phyloP scores from a whole-genome alignment of 2,329 filamentous ascomycete species.

The Cladophialophora bantiana region DNA sequence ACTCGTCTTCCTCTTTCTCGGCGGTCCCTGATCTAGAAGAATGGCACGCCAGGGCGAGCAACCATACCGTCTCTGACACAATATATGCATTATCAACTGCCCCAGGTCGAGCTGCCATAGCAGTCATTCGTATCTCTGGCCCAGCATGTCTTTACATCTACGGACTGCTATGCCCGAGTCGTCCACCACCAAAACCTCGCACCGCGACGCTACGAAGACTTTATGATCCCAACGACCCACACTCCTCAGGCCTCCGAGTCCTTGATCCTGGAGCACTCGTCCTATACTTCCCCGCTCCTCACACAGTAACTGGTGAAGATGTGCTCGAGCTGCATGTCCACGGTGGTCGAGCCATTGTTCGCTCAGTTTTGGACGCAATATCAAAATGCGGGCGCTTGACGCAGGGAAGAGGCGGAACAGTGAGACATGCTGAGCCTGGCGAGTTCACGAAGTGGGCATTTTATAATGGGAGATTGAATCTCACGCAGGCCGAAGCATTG shows the following conservation, averaged over 20 bases:
- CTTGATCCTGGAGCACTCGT: conserved; percentile 81
- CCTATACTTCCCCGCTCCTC: conserved; percentile 80
- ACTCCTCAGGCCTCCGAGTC: conserved; percentile 50
- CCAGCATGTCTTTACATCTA: conserved; percentile 75
- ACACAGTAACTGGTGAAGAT: conserved; percentile 90
- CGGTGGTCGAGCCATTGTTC: conserved; percentile 86
- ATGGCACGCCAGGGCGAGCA: conserved; percentile 12
- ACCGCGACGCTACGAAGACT: conserved; percentile 77
- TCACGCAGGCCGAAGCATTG: conserved; percentile 78
- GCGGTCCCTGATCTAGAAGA: conserved; percentile 8
- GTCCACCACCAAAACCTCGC: conserved; percentile 63
- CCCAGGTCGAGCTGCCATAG: conserved; percentile 84
- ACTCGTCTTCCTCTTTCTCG: conserved; percentile 28
- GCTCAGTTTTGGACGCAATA: conserved; percentile 82
- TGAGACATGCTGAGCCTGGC: conserved; percentile 91
- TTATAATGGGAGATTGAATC: conserved; percentile 80
- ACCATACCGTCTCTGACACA: conserved; percentile 55
- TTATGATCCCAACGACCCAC: conserved; percentile 61
- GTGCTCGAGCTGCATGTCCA: conserved; percentile 94
- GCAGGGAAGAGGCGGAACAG: conserved; percentile 42
- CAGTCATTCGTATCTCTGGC: conserved; percentile 86
- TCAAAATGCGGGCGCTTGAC: conserved; percentile 49
- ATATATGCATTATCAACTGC: conserved; percentile 94
- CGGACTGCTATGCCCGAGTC: conserved; percentile 65
- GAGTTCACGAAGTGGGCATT: conserved; percentile 96